phyloP scores from a whole-genome alignment of 2,329 filamentous ascomycete genomes.

The Ambrosiella cleistominuta region DNA sequence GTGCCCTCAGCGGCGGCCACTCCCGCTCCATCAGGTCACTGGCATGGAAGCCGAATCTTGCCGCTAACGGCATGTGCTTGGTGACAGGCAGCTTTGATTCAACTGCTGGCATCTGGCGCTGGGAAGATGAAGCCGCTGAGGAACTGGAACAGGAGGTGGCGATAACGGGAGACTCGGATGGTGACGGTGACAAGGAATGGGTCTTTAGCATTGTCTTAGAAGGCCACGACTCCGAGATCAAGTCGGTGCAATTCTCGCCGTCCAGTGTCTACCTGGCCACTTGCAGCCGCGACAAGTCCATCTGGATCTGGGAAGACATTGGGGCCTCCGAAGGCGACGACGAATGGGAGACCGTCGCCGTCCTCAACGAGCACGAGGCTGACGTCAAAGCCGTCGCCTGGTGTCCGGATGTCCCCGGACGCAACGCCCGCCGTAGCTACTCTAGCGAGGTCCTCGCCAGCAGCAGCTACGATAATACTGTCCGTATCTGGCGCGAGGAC shows the following conservation, averaged over 20 bases:
- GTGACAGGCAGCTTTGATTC: slow-evolving; percentile 90
- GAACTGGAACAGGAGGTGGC: slow-evolving; percentile 14
- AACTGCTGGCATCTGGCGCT: slow-evolving; percentile 70
- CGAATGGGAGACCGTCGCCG: slow-evolving; percentile 92
- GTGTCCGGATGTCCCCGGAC: slow-evolving; percentile 53
- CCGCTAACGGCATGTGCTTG: slow-evolving; percentile 50
- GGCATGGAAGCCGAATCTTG: slow-evolving; percentile 67
- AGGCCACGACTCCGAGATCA: slow-evolving; percentile 88
- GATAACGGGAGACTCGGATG: slow-evolving; percentile 16
- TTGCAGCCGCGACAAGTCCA: slow-evolving; percentile 78
- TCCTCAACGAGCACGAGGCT: slow-evolving; percentile 82
- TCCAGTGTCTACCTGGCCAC: slow-evolving; percentile 69
- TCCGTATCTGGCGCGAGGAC: slow-evolving; percentile 79
- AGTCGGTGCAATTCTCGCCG: slow-evolving; percentile 58
- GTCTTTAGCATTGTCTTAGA: slow-evolving; percentile 82
- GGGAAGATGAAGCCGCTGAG: slow-evolving; percentile 23
- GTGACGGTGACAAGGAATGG: slow-evolving; percentile 53
- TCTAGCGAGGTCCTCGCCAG: slow-evolving; percentile 62
- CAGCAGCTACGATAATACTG: slow-evolving; percentile 85
- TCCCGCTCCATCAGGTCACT: slow-evolving; percentile 72
- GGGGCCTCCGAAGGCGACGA: slow-evolving; percentile 57
- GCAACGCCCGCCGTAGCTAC: slow-evolving; percentile 29
- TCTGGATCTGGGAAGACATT: slow-evolving; percentile 98
- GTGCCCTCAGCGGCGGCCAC: slow-evolving; percentile 69
- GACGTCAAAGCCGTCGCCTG: slow-evolving; percentile 91